These are phyloP conservation scores for Albatrellus ellisii DNA, from an alignment of 768 basidiomycete species.

Conservation along the genomic window DNA sequence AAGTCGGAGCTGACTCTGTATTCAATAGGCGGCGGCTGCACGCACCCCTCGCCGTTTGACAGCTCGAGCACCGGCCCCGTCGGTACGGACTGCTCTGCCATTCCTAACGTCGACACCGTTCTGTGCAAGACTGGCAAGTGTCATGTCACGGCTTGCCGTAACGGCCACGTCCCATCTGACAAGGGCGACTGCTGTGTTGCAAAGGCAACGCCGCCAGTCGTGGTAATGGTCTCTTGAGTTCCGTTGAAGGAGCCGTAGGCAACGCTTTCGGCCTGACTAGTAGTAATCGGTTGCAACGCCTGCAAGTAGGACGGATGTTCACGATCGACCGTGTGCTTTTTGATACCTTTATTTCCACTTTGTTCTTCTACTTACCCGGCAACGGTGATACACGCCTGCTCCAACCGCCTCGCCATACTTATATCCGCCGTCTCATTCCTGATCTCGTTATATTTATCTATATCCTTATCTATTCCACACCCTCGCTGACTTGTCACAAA, in stretches of 20 bases:
- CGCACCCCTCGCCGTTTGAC: neutral
- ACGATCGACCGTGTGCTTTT: no score
- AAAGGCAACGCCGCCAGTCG: neutral
- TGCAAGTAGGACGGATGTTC: no score
- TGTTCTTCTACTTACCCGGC: no score
- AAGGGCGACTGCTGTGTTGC: neutral
- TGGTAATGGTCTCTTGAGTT: neutral
- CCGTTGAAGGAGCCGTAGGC: neutral
- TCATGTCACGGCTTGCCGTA: conserved; percentile 9
- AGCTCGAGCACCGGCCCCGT: neutral
- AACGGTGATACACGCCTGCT: no score
- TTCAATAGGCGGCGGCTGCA: neutral
- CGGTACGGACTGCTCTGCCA: conserved; percentile 22
- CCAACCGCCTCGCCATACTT: no score
- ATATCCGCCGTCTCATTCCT: no score
- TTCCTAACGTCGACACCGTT: conserved; percentile 19
- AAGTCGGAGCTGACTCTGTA: neutral
- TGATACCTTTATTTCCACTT: no score
- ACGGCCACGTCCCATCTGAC: neutral
- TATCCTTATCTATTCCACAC: no score
- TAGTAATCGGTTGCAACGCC: no score
- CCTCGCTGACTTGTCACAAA: no score
- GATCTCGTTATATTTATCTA: no score
- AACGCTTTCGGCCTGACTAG: no score
- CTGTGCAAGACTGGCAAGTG: conserved; percentile 19